Percentiles rank a stretch among this genome's conserved stretches.
These are phyloP conservation scores for Scortechinia acanthostroma DNA, from an alignment of 2,329 filamentous ascomycete species.

Conservation along the genomic window DNA sequence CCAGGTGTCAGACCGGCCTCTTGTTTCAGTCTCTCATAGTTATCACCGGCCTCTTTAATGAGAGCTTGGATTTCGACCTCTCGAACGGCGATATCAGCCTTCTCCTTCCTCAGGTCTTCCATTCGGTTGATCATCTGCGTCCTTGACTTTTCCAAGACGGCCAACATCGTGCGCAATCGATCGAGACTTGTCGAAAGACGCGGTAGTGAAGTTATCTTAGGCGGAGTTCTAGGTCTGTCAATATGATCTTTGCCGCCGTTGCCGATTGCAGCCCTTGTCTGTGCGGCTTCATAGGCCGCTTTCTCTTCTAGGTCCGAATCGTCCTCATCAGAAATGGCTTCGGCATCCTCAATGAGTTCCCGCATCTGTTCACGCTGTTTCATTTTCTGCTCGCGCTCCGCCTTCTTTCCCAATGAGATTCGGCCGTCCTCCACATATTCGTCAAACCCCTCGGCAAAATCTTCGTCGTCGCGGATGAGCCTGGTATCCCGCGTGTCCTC, in stretches of 20 bases:
- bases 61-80: neutral
- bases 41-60: neutral
- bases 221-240: neutral
- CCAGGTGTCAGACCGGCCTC: constrained; percentile 20
- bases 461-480: neutral
- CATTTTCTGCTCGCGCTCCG: neutral
- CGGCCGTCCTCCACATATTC: constrained; percentile 1
- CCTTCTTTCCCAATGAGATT: neutral
- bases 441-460: constrained; percentile 1
- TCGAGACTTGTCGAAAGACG: neutral
- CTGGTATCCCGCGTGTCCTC: neutral
- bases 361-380: constrained; percentile 1
- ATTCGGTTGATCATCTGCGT: constrained; percentile 1
- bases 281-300: neutral
- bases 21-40: constrained; percentile 4
- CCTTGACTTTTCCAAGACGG: neutral
- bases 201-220: neutral
- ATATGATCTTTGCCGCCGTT: neutral
- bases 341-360: neutral
- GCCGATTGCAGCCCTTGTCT: neutral
- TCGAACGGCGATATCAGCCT: neutral
- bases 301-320: constrained; percentile 4
- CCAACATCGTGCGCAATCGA: neutral
- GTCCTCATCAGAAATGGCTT: constrained; percentile 9
- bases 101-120: neutral